A percentile compares a stretch with the other conserved stretches of the same genome.
These are phyloP conservation scores for Populus tremula DNA, from an alignment of 345 rosid genomes.

Conservation along the genomic window DNA sequence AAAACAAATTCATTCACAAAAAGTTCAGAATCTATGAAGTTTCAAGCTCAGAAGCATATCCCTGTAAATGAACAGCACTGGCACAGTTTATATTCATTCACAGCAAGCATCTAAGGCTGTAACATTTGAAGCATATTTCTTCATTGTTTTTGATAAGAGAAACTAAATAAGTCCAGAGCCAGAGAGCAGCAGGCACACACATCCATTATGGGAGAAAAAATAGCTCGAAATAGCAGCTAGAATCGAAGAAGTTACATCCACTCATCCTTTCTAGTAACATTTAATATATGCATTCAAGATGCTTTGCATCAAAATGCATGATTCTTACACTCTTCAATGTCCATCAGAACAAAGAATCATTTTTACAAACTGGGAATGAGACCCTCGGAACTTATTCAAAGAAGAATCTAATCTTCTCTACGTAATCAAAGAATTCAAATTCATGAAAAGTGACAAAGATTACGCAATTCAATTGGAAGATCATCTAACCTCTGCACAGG, in stretches of 20 bases:
- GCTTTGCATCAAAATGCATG: background rate
- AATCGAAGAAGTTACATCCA: background rate
- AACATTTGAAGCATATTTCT: background rate
- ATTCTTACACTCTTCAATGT: background rate
- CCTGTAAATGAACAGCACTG: too few relatives aligned
- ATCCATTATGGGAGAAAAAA: background rate
- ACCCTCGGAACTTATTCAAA: slow-evolving; percentile 20
- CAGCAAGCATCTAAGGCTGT: background rate
- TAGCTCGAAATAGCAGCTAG: background rate
- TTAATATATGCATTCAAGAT: slow-evolving; percentile 4
- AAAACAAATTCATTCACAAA: too few relatives aligned
- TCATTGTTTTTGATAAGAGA: background rate
- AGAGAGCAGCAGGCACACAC: background rate
- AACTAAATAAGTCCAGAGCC: background rate
- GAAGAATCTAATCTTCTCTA: slow-evolving; percentile 15
- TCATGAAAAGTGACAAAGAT: slow-evolving; percentile 17
- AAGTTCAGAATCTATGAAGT: too few relatives aligned
- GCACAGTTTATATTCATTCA: background rate
- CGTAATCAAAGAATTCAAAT: slow-evolving; percentile 17
- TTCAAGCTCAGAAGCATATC: too few relatives aligned
- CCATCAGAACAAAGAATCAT: slow-evolving; percentile 11
- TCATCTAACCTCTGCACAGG: slow-evolving; percentile 17
- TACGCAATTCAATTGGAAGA: slow-evolving; percentile 15
- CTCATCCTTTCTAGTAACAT: background rate
- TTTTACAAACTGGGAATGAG: slow-evolving; percentile 24